Base-by-base conservation (phyloP, 1,284 basidiomycete species). In the Apiotrichum siamense region DNA sequence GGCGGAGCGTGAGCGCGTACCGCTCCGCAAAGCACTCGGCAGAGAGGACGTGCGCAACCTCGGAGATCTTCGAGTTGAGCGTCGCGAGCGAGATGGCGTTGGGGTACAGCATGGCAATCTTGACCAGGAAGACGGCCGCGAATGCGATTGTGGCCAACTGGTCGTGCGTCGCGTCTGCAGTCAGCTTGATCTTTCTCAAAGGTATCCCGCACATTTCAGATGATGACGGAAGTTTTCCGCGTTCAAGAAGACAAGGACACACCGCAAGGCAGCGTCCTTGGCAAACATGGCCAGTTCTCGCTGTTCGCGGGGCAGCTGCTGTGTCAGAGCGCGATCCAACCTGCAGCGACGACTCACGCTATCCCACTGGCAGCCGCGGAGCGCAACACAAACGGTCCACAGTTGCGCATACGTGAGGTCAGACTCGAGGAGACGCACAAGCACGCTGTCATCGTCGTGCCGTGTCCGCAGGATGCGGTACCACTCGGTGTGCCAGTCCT, bases 241-340 rank as follows among this genome's bases (percentile, higher is more conserved):
- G 23, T 57, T 47, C 24, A 72, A 47, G 51, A 67, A 72, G 25
- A 70, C 65, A 39, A 69, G 81, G 33, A 96, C 76, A 69, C 88
- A 92, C 50, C 83, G 84, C 45, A 85, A 83, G 2, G 91, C 91
- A 0, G 89, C 87, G 62, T 93, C 87, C 72, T 92, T 93, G 9
- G 90, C 91, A 64, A 91, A 86, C 77, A 94, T 91, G 7, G 91
- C 91, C 38, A 96, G 80, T 69, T 94, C 90, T 29, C 88, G 83
- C 69, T 94, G 91, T 66, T 93, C 91, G 53, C 87, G 88, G 1
- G 87, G 57, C 18, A 72, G 57, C 62, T 67, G 29, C 7, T 2
- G 23, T 7, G 17, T 46, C 13, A 49, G 47, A 2, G 29, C n/a
- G 4, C 21, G 10, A 25, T 40, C 10, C 2, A 13, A 7, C 33